Conservation (phyloP, 345 rosid species). For the Aquilaria malaccensis region DNA sequence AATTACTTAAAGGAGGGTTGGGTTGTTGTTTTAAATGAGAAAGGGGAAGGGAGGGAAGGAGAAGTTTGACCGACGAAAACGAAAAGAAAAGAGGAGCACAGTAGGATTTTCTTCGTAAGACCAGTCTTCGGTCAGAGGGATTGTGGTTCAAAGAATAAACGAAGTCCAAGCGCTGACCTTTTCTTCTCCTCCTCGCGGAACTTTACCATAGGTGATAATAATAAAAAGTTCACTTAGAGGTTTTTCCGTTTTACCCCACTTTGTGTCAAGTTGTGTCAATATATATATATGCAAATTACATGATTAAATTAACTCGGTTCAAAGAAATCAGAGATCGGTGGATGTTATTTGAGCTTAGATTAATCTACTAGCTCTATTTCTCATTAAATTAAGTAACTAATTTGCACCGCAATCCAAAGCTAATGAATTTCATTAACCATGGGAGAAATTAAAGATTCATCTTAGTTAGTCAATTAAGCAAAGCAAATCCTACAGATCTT, state of each 20-base stretch:
- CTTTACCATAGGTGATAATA: not conserved
- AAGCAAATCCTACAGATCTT: too few species aligned
- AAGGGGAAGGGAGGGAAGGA: not conserved
- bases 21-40: not conserved
- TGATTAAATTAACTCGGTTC: too few species aligned
- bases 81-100: not conserved
- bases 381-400: too few species aligned
- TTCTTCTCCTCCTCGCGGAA: slow-evolving; percentile 9
- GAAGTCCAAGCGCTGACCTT: slow-evolving; percentile 26
- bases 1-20: not conserved
- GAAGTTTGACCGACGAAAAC: slow-evolving; percentile 19
- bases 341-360: too few species aligned
- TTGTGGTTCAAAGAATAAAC: not conserved
- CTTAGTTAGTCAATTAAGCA: too few species aligned
- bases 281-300: too few species aligned
- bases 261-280: not conserved
- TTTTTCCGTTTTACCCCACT: not conserved
- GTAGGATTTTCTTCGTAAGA: slow-evolving; percentile 10
- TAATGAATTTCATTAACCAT: too few species aligned
- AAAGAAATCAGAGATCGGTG: too few species aligned
- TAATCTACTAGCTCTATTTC: too few species aligned
- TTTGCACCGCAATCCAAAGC: too few species aligned
- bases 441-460: too few species aligned
- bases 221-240: not conserved
- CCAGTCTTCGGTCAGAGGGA: slow-evolving; percentile 29